These are phyloP conservation scores for Miscanthus sacchariflorus DNA, from an alignment of 202 grass and related monocot species.

Conservation along the genomic window DNA sequence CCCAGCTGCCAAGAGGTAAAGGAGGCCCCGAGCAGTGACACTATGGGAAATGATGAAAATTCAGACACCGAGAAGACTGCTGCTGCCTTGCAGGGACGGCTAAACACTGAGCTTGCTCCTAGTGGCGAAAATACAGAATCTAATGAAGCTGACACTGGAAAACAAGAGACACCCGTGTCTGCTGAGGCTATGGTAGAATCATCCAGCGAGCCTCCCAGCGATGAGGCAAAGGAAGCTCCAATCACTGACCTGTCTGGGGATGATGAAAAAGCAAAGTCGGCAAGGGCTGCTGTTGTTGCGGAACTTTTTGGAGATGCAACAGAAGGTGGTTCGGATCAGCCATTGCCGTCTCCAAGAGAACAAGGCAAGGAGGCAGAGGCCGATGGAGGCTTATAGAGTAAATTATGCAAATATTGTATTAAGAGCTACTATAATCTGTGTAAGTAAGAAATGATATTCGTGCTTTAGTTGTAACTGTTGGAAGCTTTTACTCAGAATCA, in stretches of 20 bases:
- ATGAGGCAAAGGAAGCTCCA: neutral
- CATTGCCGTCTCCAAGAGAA: conserved; percentile 11
- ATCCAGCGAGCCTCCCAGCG: neutral
- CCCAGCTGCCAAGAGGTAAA: conserved; percentile 5
- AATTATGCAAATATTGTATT: conserved; percentile 34
- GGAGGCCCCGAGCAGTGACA: neutral
- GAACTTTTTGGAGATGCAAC: conserved; percentile 35
- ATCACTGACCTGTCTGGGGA: conserved; percentile 3
- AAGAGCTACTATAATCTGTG: conserved; percentile 27
- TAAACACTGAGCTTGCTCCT: neutral
- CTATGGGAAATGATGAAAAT: neutral
- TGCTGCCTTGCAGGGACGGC: neutral
- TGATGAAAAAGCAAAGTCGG: conserved; percentile 7
- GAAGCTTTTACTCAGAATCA: neutral
- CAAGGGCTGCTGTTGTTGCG: neutral
- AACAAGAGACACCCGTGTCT: conserved; percentile 11
- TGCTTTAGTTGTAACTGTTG: conserved; percentile 28
- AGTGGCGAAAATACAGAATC: neutral
- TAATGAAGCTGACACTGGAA: neutral
- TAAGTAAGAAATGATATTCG: neutral
- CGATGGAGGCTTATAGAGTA: conserved; percentile 21
- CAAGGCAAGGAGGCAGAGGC: neutral
- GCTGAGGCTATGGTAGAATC: neutral
- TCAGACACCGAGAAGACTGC: neutral
- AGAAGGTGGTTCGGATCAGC: neutral